Evolutionary conservation across 1,139 yeast species (phyloP).

Genomic region (Kodamaea sp.): DNA sequence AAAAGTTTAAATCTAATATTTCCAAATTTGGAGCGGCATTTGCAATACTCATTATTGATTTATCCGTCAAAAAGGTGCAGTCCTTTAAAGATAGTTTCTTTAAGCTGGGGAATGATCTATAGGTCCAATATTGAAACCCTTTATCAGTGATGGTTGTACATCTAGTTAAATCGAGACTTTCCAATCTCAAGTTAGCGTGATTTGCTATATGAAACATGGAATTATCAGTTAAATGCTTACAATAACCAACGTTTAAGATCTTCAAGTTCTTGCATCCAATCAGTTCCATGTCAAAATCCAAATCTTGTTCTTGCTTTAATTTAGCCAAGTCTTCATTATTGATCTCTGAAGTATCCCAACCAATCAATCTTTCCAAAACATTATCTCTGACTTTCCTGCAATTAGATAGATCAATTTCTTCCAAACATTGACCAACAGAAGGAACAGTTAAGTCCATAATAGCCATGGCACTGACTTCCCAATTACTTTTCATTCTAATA

Average conservation of each 20-base stretch:
- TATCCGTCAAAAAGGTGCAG: conserved; percentile 70
- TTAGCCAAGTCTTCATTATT: conserved; percentile 9
- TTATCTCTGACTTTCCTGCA: conserved; percentile 72
- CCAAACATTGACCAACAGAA: conserved; percentile 55
- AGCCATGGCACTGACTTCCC: conserved; percentile 80
- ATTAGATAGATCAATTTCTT: conserved; percentile 63
- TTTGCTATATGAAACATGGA: conserved; percentile 61
- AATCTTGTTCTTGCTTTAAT: conserved; percentile 10
- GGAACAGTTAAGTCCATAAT: conserved; percentile 73
- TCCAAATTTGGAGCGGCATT: conserved; percentile 57
- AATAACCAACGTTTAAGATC: conserved; percentile 58
- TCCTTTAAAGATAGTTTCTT: conserved; percentile 56
- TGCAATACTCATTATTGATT: conserved; percentile 58
- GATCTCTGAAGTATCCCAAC: conserved; percentile 37
- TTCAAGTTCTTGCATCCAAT: conserved; percentile 60
- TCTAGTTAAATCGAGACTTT: conserved; percentile 59
- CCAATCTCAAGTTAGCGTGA: conserved; percentile 54
- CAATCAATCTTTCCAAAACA: conserved; percentile 63
- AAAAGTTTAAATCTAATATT: conserved; percentile 60
- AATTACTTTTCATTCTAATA: conserved; percentile 62
- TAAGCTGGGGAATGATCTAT: conserved; percentile 50
- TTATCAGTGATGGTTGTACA: conserved; percentile 76
- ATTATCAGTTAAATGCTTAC: conserved; percentile 69
- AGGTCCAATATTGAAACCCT: conserved; percentile 67
- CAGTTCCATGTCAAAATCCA: conserved; percentile 12